Percentiles rank a stretch among this genome's conserved stretches.
Evolutionary conservation across 305 asterid species (phyloP).

Genomic region (Coffea humblotiana): DNA sequence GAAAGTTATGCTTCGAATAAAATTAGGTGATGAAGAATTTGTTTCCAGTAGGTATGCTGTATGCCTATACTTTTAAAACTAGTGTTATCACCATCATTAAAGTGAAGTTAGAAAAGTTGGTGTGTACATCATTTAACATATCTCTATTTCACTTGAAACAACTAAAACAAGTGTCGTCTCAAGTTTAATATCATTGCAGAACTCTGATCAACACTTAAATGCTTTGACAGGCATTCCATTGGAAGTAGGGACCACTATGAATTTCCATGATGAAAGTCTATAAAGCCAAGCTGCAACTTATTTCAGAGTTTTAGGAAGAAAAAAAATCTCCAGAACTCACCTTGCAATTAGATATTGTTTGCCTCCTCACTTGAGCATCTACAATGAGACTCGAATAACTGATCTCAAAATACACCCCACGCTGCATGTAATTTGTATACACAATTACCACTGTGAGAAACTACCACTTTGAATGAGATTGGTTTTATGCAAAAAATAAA

Average conservation of each 20-base stretch:
- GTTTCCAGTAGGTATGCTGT: neutral
- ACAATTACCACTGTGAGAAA: neutral
- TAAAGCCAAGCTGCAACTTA: neutral
- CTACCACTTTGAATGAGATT: neutral
- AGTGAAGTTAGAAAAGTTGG: neutral
- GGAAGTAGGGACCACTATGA: neutral
- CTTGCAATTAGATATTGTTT: slow-evolving; percentile 71
- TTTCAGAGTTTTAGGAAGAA: neutral
- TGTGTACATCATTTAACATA: neutral
- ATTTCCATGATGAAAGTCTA: neutral
- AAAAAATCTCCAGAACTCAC: slow-evolving; percentile 32
- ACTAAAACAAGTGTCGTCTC: neutral
- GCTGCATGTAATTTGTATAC: slow-evolving; percentile 45
- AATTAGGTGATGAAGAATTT: too few species aligned
- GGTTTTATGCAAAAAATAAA: neutral
- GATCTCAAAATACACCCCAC: slow-evolving; percentile 90
- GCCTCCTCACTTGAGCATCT: slow-evolving; percentile 71
- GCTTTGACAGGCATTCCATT: neutral
- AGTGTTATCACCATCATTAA: neutral
- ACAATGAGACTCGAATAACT: slow-evolving; percentile 63
- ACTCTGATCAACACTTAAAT: neutral
- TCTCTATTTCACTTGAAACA: neutral
- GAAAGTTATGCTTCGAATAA: neutral
- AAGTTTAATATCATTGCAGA: neutral
- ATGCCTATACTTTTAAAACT: neutral